phyloP scores from a whole-genome alignment of 164 flowering plant genomes.

The Magnolia officinalis region DNA sequence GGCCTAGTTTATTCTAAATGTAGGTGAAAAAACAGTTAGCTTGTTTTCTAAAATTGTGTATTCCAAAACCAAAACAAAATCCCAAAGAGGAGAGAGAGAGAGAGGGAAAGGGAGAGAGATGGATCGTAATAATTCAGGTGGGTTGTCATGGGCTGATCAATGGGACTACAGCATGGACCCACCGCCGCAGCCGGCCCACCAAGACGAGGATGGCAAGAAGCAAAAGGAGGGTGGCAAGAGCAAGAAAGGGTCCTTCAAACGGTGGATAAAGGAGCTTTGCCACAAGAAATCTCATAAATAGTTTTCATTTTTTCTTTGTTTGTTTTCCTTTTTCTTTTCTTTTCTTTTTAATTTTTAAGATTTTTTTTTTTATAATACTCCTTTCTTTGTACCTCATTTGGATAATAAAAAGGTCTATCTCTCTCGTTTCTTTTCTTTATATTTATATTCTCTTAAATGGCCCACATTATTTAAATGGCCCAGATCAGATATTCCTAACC shows the following conservation, averaged over 20 bases:
- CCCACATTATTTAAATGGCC: too few species aligned
- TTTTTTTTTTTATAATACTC: too few species aligned
- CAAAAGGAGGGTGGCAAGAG: neutral
- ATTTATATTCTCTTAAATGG: too few species aligned
- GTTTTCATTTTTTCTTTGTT: neutral
- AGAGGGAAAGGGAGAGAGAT: neutral
- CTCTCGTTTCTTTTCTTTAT: too few species aligned
- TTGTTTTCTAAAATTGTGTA: neutral
- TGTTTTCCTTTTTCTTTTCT: neutral
- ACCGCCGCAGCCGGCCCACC: neutral
- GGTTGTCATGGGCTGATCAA: conserved; percentile 6
- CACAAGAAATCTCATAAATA: conserved; percentile 1
- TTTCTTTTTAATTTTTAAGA: too few species aligned
- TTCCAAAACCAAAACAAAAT: neutral
- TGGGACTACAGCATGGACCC: conserved; percentile 6
- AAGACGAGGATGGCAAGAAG: neutral
- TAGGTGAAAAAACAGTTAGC: neutral
- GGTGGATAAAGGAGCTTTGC: neutral
- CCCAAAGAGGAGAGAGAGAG: neutral
- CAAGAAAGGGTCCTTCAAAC: neutral
- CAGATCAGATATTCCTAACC: too few species aligned
- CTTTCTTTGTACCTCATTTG: too few species aligned
- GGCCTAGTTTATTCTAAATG: neutral
- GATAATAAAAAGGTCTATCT: too few species aligned
- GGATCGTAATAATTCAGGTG: conserved; percentile 4